Conservation (phyloP, 1,284 basidiomycete genomes). For the Rhodotorula sp. region DNA sequence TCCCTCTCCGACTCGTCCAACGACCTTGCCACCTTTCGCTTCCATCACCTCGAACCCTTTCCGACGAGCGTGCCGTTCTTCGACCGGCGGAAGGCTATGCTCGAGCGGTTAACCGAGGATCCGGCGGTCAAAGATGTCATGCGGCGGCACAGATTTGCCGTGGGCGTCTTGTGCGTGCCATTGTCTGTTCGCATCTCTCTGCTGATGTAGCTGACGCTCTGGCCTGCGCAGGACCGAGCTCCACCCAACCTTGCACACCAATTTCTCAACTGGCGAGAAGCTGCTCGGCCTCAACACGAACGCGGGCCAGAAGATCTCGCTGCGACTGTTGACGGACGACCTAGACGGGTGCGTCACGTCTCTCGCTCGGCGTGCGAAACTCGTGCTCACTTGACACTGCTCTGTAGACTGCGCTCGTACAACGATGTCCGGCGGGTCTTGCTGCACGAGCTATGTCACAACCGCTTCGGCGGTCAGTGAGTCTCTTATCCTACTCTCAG, state of each 20-base stretch:
- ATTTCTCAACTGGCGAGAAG: slow-evolving; percentile 39
- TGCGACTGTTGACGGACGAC: slow-evolving; percentile 40
- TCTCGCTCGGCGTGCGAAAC: too few relatives aligned
- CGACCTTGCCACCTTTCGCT: slow-evolving; percentile 22
- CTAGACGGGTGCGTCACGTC: slow-evolving; percentile 58
- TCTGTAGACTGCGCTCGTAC: slow-evolving; percentile 54
- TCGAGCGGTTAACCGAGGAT: slow-evolving; percentile 35
- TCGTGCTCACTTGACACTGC: too few relatives aligned
- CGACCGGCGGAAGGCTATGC: slow-evolving; percentile 30
- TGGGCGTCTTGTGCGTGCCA: slow-evolving; percentile 43
- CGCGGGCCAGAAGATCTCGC: slow-evolving; percentile 52
- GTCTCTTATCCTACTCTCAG: slow-evolving; percentile 43
- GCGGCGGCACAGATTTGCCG: slow-evolving; percentile 30
- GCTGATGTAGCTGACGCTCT: not conserved
- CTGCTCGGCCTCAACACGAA: slow-evolving; percentile 69
- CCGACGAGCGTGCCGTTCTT: slow-evolving; percentile 26
- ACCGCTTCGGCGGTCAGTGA: slow-evolving; percentile 69
- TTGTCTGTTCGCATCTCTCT: not conserved
- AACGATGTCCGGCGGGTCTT: slow-evolving; percentile 64
- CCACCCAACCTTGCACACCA: slow-evolving; percentile 54
- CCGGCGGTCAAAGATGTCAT: slow-evolving; percentile 38
- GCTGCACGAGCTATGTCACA: slow-evolving; percentile 74
- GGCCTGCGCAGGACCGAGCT: slow-evolving; percentile 20
- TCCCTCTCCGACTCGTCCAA: slow-evolving; percentile 6
- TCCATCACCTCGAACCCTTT: slow-evolving; percentile 37